Evolutionary conservation across 192 early-diverging fungal genomes (phyloP).

Genomic region (Entomortierella lignicola): DNA sequence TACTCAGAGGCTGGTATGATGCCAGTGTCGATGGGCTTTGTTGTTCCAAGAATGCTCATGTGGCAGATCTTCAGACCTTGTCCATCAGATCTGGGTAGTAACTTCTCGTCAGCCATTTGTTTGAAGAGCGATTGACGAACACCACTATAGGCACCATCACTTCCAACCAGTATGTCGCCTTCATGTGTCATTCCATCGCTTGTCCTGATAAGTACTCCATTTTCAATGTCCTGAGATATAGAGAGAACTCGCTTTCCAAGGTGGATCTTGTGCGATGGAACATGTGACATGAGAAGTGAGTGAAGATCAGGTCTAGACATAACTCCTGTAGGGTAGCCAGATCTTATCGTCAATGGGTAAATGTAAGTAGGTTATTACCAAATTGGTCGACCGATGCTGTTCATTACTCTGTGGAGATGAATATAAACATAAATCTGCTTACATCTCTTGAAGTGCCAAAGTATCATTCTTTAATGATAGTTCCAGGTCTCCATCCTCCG

Average conservation of each 20-base stretch:
- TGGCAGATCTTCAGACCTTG: conserved; percentile 10
- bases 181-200: neutral
- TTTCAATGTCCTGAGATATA: neutral
- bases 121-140: conserved; percentile 23
- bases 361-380: too few relatives aligned
- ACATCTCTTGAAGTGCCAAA: neutral
- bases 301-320: neutral
- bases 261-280: neutral
- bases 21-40: neutral
- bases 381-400: too few relatives aligned
- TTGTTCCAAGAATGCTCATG: conserved; percentile 21
- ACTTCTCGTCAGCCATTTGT: neutral
- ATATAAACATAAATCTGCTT: neutral
- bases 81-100: conserved; percentile 11
- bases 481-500: neutral
- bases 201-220: neutral
- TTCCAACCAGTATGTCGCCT: neutral
- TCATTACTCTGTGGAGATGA: too few relatives aligned
- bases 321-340: neutral
- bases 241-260: neutral
- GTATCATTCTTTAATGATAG: neutral
- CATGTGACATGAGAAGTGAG: neutral
- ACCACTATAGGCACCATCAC: conserved; percentile 15
- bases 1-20: neutral
- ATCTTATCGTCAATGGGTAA: neutral